A percentile compares a stretch with the other conserved stretches of the same genome.
Evolutionary conservation across 1,284 basidiomycete species (phyloP).

Genomic region (Sutorius eximius): DNA sequence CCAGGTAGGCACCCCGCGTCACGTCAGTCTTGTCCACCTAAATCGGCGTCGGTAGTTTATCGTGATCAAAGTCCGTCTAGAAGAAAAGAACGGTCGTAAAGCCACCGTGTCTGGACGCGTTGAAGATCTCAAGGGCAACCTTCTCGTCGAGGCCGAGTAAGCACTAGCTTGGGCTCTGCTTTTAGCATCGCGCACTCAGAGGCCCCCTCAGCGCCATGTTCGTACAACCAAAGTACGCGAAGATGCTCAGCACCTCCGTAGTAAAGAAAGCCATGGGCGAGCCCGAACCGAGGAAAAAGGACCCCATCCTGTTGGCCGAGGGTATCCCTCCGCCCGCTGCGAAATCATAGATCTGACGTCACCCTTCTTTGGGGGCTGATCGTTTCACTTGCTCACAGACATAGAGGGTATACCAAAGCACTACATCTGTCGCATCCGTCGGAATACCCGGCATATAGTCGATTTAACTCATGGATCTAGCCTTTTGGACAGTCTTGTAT

Average conservation of each 20-base stretch:
- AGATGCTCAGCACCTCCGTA: slow-evolving; percentile 56
- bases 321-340: slow-evolving; percentile 26
- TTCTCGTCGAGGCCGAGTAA: slow-evolving; percentile 80
- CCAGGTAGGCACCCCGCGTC: slow-evolving; percentile 51
- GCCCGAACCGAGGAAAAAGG: slow-evolving; percentile 31
- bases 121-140: slow-evolving; percentile 75
- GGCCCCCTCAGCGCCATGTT: slow-evolving; percentile 59
- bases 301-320: slow-evolving; percentile 29
- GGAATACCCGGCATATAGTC: slow-evolving; percentile 6
- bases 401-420: slow-evolving; percentile 1
- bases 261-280: slow-evolving; percentile 53
- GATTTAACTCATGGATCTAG: neutral
- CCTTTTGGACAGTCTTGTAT: neutral
- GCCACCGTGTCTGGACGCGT: slow-evolving; percentile 69
- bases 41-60: slow-evolving; percentile 54
- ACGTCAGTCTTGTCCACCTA: neutral
- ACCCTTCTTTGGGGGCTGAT: neutral
- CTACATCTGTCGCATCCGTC: neutral
- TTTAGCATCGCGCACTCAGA: neutral
- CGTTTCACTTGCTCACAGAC: neutral
- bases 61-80: slow-evolving; percentile 65
- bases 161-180: slow-evolving; percentile 21
- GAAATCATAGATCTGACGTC: slow-evolving; percentile 24
- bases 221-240: slow-evolving; percentile 83
- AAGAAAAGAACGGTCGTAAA: slow-evolving; percentile 75